These are phyloP conservation scores for Annona squamosa DNA, from an alignment of 164 flowering plant species.

Conservation along the genomic window DNA sequence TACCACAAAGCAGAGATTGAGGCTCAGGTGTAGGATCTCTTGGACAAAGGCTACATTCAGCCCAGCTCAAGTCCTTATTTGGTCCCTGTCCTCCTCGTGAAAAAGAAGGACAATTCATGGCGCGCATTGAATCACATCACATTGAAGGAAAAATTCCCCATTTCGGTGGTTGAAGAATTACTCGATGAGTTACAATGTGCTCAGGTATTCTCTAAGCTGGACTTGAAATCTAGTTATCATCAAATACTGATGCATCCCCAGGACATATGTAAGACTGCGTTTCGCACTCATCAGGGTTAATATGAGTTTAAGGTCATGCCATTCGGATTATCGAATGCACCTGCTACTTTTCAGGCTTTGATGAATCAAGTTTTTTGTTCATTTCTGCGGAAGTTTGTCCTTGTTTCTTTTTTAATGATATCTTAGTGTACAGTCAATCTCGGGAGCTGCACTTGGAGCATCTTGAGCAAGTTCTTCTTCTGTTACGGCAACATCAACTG, in stretches of 20 bases:
- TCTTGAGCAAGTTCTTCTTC: neutral
- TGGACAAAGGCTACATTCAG: neutral
- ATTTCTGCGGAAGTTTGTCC: neutral
- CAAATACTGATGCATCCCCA: neutral
- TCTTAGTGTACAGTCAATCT: neutral
- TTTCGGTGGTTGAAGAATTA: neutral
- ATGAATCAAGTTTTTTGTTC: neutral
- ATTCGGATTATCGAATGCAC: neutral
- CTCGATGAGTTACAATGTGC: neutral
- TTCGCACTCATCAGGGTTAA: constrained; percentile 3
- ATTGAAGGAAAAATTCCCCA: neutral
- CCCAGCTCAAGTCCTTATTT: neutral
- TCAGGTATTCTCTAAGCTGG: neutral
- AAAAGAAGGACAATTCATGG: constrained; percentile 1
- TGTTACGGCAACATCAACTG: neutral
- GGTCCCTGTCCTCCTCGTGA: neutral
- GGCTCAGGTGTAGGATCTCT: no score
- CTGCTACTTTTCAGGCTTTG: neutral
- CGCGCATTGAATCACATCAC: neutral
- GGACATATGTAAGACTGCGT: constrained; percentile 1
- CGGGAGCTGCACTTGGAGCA: neutral
- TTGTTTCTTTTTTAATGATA: constrained; percentile 1
- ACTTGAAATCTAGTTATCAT: neutral
- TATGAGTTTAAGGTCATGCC: constrained; percentile 5
- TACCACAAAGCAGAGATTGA: no score